A percentile compares a stretch with the other conserved stretches of the same genome.
Evolutionary conservation across 1,139 yeast species (phyloP).

Genomic region (Taphrina pruni): DNA sequence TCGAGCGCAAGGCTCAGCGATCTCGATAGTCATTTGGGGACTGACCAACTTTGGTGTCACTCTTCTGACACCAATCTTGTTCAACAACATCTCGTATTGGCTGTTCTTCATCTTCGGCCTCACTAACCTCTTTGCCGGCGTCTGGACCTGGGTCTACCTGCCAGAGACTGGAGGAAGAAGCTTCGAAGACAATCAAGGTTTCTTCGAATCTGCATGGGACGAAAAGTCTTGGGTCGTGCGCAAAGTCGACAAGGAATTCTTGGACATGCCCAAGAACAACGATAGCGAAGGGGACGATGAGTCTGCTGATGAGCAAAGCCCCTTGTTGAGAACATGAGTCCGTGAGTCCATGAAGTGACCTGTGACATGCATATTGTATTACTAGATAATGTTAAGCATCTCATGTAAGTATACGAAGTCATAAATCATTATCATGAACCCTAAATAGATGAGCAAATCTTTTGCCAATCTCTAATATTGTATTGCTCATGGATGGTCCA

Average conservation of each 20-base stretch:
- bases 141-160: slow-evolving; percentile 32
- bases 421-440: neutral
- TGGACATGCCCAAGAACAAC: slow-evolving; percentile 25
- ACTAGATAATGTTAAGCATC: too few relatives aligned
- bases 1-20: slow-evolving; percentile 39
- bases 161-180: slow-evolving; percentile 39
- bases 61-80: slow-evolving; percentile 35
- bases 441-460: neutral
- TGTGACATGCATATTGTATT: too few relatives aligned
- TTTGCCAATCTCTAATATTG: too few relatives aligned
- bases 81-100: slow-evolving; percentile 30
- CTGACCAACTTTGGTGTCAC: slow-evolving; percentile 35
- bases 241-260: slow-evolving; percentile 33
- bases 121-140: slow-evolving; percentile 31
- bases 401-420: too few relatives aligned
- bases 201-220: slow-evolving; percentile 37
- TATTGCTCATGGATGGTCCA: too few relatives aligned
- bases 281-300: neutral
- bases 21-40: slow-evolving; percentile 38
- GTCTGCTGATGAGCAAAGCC: slow-evolving; percentile 1
- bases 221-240: slow-evolving; percentile 31
- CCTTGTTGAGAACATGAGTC: slow-evolving; percentile 5
- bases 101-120: slow-evolving; percentile 29
- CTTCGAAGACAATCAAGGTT: slow-evolving; percentile 37
- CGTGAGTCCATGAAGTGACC: too few relatives aligned